These are phyloP conservation scores for Coemansia sp. DNA, from an alignment of 192 early-diverging fungal species.

Conservation along the genomic window DNA sequence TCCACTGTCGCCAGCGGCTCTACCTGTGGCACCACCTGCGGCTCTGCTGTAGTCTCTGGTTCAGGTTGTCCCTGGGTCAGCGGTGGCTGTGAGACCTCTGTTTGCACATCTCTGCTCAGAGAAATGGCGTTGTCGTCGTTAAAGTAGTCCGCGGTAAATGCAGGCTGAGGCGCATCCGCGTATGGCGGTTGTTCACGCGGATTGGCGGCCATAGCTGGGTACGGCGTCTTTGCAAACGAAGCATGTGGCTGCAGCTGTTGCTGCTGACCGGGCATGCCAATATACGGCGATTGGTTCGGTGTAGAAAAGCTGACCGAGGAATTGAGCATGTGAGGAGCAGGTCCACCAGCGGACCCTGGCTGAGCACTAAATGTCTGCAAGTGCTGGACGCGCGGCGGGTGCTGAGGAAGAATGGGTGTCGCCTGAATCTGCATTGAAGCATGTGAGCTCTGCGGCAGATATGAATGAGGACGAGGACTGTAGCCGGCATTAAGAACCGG, in stretches of 20 bases:
- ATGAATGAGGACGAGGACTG: conserved; percentile 1
- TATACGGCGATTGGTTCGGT: conserved; percentile 21
- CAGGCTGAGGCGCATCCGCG: conserved; percentile 2
- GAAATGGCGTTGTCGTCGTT: conserved; percentile 4
- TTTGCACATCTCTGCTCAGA: conserved; percentile 9
- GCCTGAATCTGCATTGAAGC: conserved; percentile 14
- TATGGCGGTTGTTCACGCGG: not conserved
- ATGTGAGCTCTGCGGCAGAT: conserved; percentile 3
- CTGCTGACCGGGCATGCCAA: conserved; percentile 8
- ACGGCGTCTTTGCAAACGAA: conserved; percentile 36
- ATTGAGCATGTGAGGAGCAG: conserved; percentile 1
- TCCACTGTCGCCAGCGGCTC: not conserved
- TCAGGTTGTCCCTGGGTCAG: not conserved
- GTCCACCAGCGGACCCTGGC: not conserved
- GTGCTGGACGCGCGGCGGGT: conserved; percentile 5
- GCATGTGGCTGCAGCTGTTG: not conserved
- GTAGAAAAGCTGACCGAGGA: conserved; percentile 23
- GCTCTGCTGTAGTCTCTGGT: not conserved
- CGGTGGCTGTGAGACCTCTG: not conserved
- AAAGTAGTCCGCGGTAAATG: conserved; percentile 37
- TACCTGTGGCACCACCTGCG: not conserved
- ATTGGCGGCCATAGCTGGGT: conserved; percentile 15
- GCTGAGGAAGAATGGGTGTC: conserved; percentile 10
- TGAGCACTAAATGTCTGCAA: not conserved
- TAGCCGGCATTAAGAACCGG: not conserved